Evolutionary conservation across 2,329 filamentous ascomycete genomes (phyloP), one percentile per base, ranked within the genome.

Genomic region (Scedosporium aurantiacum): DNA sequence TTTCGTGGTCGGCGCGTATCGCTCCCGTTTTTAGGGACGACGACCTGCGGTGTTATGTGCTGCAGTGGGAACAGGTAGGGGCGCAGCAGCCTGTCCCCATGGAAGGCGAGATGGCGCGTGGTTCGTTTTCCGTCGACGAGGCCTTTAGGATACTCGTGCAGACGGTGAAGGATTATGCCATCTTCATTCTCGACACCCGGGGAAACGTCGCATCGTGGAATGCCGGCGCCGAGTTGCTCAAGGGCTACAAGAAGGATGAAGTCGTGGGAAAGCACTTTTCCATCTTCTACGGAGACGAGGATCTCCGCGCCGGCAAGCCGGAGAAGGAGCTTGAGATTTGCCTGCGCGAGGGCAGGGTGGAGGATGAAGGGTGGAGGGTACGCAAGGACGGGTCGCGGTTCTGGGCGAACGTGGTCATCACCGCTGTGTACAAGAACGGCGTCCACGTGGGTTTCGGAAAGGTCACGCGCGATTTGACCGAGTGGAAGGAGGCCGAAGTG

Each of bases 121-220:
- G 64, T 37, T 68, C 67, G 40, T 67, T 71, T 60, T 78, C 79
- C 66, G 69, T 74, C 60, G 79, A 78, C 65, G 80, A 83, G 65
- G 78, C 78, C 4, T 85, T 85, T 67, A 80, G 81, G n/a, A 81
- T 85, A 45, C 73, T 88, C 37, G 75, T 86, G 41, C 79, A 86
- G 64, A 81, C 79, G 0, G 80, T 85, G 66, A 83, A 81, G 69
- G 81, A 85, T 63, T 85, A 84, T 65, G 82, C 82, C 62, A 86
- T 86, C 63, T 87, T 85, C 67, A 80, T 85, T 72, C 75, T 85
- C 28, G 81, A 84, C 60, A 75, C 79, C 0, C 70, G 73, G 3
- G 82, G 82, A n/a, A 72, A 78, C 65, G 76, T 85, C 16, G 75
- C 75, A 1, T 84, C 82, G 0, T 85, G 82, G 82, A 85, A 84